Percentiles rank a stretch among this genome's conserved stretches.
Evolutionary conservation across 2,329 filamentous ascomycete genomes (phyloP).

Genomic region (Byssoonygena ceratinophila): DNA sequence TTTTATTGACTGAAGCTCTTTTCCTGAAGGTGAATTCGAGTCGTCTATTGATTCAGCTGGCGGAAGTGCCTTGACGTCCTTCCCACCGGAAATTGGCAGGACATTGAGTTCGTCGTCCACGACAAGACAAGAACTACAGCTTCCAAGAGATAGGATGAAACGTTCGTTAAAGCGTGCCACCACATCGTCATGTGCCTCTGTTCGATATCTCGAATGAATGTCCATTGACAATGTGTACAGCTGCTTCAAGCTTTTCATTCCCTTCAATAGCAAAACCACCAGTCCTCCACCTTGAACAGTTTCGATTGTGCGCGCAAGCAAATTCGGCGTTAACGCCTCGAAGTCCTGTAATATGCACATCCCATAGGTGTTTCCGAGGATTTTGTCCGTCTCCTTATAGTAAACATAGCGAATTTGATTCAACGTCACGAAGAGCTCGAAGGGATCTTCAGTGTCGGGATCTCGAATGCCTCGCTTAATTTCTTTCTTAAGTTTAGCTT

Average conservation of each 20-base stretch:
- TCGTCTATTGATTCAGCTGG: conserved; percentile 63
- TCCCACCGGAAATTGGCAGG: conserved; percentile 88
- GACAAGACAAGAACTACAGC: conserved; percentile 86
- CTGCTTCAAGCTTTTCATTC: conserved; percentile 94
- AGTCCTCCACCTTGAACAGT: conserved; percentile 94
- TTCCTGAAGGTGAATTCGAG: conserved; percentile 57
- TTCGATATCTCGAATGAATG: conserved; percentile 89
- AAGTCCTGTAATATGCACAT: conserved; percentile 99
- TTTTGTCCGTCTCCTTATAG: conserved; percentile 99
- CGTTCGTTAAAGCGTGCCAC: conserved; percentile 95
- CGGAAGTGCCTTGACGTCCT: conserved; percentile 72
- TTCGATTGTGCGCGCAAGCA: conserved; percentile 87
- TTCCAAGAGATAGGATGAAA: conserved; percentile 89
- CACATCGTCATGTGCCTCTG: conserved; percentile 90
- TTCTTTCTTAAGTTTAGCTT: conserved; percentile 96
- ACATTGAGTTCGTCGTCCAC: conserved; percentile 98
- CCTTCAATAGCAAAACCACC: conserved; percentile 82
- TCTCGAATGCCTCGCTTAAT: conserved; percentile 91
- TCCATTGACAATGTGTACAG: conserved; percentile 97
- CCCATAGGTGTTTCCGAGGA: conserved; percentile 92
- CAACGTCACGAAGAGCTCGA: conserved; percentile 91
- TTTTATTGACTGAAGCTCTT: conserved; percentile 76
- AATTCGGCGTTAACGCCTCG: conserved; percentile 93
- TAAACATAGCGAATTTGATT: conserved; percentile 98
- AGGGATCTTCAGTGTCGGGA: conserved; percentile 83